Conservation (phyloP, 2,329 filamentous ascomycete genomes). For the Trichoderma sp. region DNA sequence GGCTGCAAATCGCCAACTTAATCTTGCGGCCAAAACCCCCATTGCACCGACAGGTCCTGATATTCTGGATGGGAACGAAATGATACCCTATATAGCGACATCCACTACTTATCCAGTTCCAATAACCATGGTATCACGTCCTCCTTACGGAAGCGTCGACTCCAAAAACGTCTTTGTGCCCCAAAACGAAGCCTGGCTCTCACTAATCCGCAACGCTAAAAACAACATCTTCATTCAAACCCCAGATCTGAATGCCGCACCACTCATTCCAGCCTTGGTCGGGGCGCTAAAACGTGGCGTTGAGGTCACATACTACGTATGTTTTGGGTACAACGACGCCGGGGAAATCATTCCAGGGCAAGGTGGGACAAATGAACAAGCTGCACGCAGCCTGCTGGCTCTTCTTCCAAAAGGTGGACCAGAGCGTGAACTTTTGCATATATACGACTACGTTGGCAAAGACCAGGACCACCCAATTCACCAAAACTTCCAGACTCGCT, state of each 20-base stretch:
- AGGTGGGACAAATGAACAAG: constrained; percentile 72
- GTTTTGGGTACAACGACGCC: constrained; percentile 74
- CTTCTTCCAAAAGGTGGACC: constrained; percentile 46
- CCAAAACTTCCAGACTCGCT: constrained; percentile 61
- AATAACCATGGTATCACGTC: constrained; percentile 68
- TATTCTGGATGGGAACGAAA: constrained; percentile 48
- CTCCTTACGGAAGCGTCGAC: constrained; percentile 63
- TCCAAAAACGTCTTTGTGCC: constrained; percentile 61
- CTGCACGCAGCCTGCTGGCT: constrained; percentile 57
- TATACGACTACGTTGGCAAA: constrained; percentile 70
- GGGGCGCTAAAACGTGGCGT: constrained; percentile 65
- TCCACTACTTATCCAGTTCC: constrained; percentile 54
- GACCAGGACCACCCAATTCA: constrained; percentile 67
- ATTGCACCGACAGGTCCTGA: constrained; percentile 54
- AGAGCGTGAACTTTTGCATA: constrained; percentile 44
- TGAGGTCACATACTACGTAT: constrained; percentile 67
- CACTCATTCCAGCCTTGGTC: constrained; percentile 60
- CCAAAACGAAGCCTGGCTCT: constrained; percentile 73
- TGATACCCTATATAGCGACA: constrained; percentile 61
- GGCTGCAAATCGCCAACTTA: constrained; percentile 63
- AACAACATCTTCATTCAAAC: constrained; percentile 72
- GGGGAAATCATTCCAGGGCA: constrained; percentile 74
- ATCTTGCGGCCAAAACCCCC: constrained; percentile 53
- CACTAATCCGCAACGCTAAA: constrained; percentile 62
- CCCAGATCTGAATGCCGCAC: constrained; percentile 71